A percentile compares a stretch with the other conserved stretches of the same genome.
Evolutionary conservation across 2,329 filamentous ascomycete species (phyloP).

Genomic region (Ophiocordyceps camponoti-saundersi): DNA sequence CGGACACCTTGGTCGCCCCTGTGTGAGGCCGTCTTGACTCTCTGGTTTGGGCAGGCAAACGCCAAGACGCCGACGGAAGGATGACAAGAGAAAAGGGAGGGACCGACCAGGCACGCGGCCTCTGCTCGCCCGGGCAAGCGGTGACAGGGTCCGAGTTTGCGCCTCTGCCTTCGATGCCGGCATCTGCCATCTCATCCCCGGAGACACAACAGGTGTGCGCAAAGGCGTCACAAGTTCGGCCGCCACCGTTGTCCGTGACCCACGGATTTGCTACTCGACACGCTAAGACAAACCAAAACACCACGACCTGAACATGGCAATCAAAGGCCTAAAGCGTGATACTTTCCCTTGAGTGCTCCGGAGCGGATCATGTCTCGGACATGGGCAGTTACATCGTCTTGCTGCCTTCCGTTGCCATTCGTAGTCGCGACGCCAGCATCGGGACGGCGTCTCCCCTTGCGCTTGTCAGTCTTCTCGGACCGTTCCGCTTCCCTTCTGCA

Average conservation of each 20-base stretch:
- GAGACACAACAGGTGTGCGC: background rate
- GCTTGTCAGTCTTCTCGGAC: constrained; percentile 10
- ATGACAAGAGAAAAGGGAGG: background rate
- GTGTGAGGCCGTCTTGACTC: background rate
- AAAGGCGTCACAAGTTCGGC: background rate
- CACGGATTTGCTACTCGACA: background rate
- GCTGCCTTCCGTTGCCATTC: constrained; percentile 1
- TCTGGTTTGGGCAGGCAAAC: background rate
- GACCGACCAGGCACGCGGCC: background rate
- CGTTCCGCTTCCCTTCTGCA: constrained; percentile 30
- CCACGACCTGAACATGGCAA: background rate
- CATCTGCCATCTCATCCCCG: background rate
- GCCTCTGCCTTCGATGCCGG: background rate
- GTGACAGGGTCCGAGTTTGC: background rate
- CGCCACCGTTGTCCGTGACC: background rate
- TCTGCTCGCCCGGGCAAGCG: background rate
- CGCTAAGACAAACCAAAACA: background rate
- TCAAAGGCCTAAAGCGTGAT: constrained; percentile 17
- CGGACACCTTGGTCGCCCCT: background rate
- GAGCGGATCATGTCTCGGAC: constrained; percentile 11
- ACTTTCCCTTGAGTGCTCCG: constrained; percentile 13
- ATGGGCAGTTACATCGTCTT: constrained; percentile 3
- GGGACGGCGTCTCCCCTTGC: constrained; percentile 8
- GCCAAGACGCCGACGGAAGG: background rate
- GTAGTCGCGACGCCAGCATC: background rate